A percentile compares a stretch with the other conserved stretches of the same genome.
phyloP scores from a whole-genome alignment of 2,329 filamentous ascomycete species.

The Cyphellophora europaea region DNA sequence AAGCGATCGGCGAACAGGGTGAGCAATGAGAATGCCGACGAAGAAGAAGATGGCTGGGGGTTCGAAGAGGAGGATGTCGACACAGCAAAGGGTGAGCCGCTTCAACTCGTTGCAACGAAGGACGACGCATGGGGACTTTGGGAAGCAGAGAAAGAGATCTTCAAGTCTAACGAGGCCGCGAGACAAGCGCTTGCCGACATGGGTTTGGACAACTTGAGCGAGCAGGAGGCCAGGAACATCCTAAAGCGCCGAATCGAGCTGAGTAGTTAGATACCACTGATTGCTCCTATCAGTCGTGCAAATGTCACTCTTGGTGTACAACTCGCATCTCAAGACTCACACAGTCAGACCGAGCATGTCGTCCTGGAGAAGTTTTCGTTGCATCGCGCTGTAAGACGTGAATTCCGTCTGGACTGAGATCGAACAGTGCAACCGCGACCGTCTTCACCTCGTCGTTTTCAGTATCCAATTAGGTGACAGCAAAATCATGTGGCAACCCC shows the following conservation, averaged over 20 bases:
- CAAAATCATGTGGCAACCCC: no score
- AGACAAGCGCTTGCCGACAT: conserved; percentile 34
- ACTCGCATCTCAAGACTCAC: no score
- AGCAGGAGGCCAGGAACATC: conserved; percentile 36
- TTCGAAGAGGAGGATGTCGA: conserved; percentile 20
- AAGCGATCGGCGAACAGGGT: conserved; percentile 4
- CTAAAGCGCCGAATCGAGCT: conserved; percentile 37
- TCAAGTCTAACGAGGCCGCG: conserved; percentile 39
- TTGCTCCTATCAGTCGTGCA: no score
- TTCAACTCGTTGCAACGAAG: background rate
- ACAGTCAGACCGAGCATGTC: no score
- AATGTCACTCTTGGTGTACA: no score
- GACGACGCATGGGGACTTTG: conserved; percentile 25
- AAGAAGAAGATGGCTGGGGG: conserved; percentile 23
- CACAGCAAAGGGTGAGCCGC: conserved; percentile 7
- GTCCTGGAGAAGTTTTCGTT: no score
- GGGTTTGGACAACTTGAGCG: conserved; percentile 31
- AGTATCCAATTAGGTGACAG: no score
- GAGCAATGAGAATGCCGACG: background rate
- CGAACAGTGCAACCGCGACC: no score
- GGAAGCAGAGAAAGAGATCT: conserved; percentile 39
- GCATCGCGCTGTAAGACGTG: no score
- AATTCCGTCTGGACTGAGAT: no score
- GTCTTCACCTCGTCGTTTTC: no score
- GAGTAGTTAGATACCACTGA: no score